Conservation (phyloP, 202 grass and related monocot species). For the Carex sylvatica region DNA sequence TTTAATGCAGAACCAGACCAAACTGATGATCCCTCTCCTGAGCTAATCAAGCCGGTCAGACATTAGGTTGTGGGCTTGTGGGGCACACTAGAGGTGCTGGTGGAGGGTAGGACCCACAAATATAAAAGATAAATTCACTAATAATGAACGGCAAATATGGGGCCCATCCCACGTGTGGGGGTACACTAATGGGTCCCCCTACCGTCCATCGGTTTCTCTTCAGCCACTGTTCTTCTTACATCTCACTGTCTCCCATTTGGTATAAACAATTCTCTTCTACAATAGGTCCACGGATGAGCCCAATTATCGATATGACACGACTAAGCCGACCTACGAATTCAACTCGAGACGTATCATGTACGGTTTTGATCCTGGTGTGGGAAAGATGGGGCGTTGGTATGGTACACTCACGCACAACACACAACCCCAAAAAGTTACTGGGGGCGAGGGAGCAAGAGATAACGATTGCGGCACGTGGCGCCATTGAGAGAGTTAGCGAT, state of each 20-base stretch:
- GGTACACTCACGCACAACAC: slow-evolving; percentile 40
- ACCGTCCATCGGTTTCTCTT: neutral
- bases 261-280: neutral
- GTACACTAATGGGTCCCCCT: slow-evolving; percentile 33
- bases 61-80: slow-evolving; percentile 30
- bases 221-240: neutral
- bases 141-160: slow-evolving; percentile 22
- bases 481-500: slow-evolving; percentile 26
- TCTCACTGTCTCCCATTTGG: slow-evolving; percentile 1
- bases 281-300: neutral
- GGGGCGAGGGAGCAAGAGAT: slow-evolving; percentile 27
- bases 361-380: neutral
- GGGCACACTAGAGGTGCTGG: neutral
- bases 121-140: slow-evolving; percentile 17
- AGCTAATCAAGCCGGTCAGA: slow-evolving; percentile 16
- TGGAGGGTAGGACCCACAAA: neutral
- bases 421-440: slow-evolving; percentile 30
- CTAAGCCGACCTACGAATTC: neutral
- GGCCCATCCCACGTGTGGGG: slow-evolving; percentile 36
- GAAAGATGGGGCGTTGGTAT: neutral
- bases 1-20: neutral
- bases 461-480: slow-evolving; percentile 48
- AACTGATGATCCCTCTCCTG: neutral
- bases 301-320: neutral
- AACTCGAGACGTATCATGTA: neutral